A percentile compares a stretch with the other conserved stretches of the same genome.
phyloP scores from a whole-genome alignment of 306 rosid genomes.

The Acacia confusa region DNA sequence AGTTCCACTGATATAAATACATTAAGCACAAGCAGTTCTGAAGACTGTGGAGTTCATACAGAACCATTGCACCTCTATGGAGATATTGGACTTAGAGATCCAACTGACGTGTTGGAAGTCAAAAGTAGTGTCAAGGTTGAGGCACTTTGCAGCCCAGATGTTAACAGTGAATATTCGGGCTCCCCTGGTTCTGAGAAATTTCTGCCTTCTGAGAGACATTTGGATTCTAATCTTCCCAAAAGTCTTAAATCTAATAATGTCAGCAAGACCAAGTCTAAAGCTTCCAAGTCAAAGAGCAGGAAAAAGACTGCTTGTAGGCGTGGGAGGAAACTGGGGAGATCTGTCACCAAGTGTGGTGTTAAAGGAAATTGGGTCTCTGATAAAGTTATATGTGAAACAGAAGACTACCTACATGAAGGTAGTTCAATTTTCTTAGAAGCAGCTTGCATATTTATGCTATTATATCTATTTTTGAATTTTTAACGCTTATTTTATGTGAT shows the following conservation, averaged over 20 bases:
- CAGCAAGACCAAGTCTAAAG: conserved; percentile 49
- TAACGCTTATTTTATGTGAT: conserved; percentile 4
- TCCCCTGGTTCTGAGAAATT: conserved; percentile 42
- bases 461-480: conserved; percentile 18
- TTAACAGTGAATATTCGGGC: conserved; percentile 37
- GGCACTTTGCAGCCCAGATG: conserved; percentile 37
- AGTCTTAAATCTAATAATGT: conserved; percentile 40
- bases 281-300: conserved; percentile 50
- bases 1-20: conserved; percentile 44
- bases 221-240: conserved; percentile 55
- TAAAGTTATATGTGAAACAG: conserved; percentile 41
- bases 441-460: conserved; percentile 20
- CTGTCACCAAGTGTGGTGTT: conserved; percentile 46
- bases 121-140: conserved; percentile 37
- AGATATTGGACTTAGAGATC: conserved; percentile 40
- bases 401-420: conserved; percentile 59
- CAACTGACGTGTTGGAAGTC: conserved; percentile 39
- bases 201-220: conserved; percentile 44
- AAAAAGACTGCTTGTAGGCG: conserved; percentile 42
- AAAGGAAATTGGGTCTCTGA: conserved; percentile 43
- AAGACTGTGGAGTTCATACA: conserved; percentile 35
- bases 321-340: conserved; percentile 48
- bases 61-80: conserved; percentile 42
- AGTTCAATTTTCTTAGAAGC: conserved; percentile 13
- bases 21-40: conserved; percentile 51